Evolutionary conservation across 371 early-diverging fungal species (phyloP), one percentile per base, ranked within the genome.

Genomic region (Mortierella sp.): DNA sequence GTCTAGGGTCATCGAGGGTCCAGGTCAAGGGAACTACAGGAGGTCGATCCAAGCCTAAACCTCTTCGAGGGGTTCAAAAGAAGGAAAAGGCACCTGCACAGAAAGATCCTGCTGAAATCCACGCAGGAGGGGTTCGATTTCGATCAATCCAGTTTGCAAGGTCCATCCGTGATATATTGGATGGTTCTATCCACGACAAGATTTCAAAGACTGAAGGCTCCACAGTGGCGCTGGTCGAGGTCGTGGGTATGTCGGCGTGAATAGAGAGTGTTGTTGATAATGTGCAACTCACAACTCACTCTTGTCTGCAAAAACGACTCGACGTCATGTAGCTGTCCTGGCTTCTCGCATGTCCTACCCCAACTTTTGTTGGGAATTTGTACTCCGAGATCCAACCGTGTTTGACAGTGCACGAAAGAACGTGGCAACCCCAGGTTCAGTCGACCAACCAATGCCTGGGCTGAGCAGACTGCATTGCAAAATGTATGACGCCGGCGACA

Each of bases 291-390:
- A n/a, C n/a, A n/a, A n/a, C n/a, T n/a, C n/a, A n/a, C n/a, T n/a
- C n/a, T n/a, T n/a, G n/a, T n/a, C n/a, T n/a, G n/a, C n/a, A n/a
- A n/a, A n/a, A n/a, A n/a, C n/a, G n/a, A n/a, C n/a, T n/a, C n/a
- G n/a, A n/a, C n/a, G n/a, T n/a, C n/a, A 39, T 39, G 39, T 39
- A 14, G 8, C 39, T 39, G 39, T 39, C 40, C 27, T 63, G 28
- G 54, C 9, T 22, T 48, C 63, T 16, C 55, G 25, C 6, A 29
- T 63, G 55, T n/a, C 28, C 22, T 55, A 55, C 27, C 39, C 21
- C 8, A 43, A 43, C 50, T 55, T 55, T 34, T 63, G 50, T 17
- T 55, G 55, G 63, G 50, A 55, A 16, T 49, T 63, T 43, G 1
- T 21, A 19, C 16, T 55, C 19, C 55, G 63, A 27, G 63, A 63